Evolutionary conservation across 441 rosid genomes (phyloP).

Genomic region (Euphorbia corollata): DNA sequence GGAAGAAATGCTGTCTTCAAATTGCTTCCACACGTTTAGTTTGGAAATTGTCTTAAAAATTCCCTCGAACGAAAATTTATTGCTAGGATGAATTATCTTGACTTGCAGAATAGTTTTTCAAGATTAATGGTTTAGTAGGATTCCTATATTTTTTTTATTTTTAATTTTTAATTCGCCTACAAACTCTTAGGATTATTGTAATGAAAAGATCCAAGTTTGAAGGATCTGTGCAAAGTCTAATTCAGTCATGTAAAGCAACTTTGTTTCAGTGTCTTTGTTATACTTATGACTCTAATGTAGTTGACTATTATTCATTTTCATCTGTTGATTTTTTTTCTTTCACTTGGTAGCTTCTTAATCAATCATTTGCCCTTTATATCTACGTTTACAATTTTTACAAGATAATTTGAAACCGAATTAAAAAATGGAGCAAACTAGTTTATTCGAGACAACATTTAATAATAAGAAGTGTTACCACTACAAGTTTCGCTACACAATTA

Average conservation of each 20-base stretch:
- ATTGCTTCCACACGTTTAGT: not conserved
- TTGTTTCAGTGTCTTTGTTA: not conserved
- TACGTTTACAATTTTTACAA: not conserved
- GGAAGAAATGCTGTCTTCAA: not conserved
- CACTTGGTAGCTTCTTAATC: not conserved
- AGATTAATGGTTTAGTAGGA: conserved; percentile 2
- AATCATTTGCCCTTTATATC: not conserved
- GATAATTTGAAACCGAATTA: too few species aligned
- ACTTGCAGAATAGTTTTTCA: not conserved
- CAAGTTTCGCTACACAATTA: not conserved
- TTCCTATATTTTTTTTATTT: not conserved
- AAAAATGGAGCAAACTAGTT: too few species aligned
- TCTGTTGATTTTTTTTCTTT: not conserved
- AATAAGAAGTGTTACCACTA: too few species aligned
- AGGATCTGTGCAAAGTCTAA: not conserved
- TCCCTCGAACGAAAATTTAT: not conserved
- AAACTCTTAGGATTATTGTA: conserved; percentile 10
- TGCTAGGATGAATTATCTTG: not conserved
- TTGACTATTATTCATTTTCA: not conserved
- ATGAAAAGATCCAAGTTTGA: conserved; percentile 12
- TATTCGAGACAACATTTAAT: too few species aligned
- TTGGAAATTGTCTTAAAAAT: not conserved
- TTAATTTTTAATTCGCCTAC: not conserved
- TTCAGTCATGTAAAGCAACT: conserved; percentile 7
- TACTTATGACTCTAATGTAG: conserved; percentile 1